Conservation (phyloP, 2,329 filamentous ascomycete genomes). For the Diaporthe longicolla region DNA sequence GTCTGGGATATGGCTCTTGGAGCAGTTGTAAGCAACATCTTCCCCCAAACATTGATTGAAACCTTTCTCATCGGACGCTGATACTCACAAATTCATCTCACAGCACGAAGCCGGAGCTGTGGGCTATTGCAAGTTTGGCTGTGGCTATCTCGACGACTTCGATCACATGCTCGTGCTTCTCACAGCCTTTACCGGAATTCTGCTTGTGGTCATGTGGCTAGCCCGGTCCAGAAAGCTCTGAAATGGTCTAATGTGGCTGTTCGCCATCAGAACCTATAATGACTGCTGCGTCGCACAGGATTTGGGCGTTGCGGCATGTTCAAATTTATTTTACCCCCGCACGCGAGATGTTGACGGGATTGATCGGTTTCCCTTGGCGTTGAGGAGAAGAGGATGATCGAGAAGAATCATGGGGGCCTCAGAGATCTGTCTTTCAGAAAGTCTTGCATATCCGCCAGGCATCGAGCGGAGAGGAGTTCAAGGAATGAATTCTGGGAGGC, state of each 20-base stretch:
- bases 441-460: slow-evolving; percentile 27
- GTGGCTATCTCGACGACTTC: slow-evolving; percentile 39
- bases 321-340: not conserved
- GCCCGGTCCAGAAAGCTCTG: slow-evolving; percentile 24
- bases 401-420: not conserved
- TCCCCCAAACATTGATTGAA: not conserved
- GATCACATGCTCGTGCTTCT: slow-evolving; percentile 40
- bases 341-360: not conserved
- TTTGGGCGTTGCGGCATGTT: not conserved
- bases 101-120: slow-evolving; percentile 40
- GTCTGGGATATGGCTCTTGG: slow-evolving; percentile 42
- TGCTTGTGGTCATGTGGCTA: slow-evolving; percentile 36
- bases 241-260: not conserved
- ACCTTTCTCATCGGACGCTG: not conserved
- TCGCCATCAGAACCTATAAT: not conserved
- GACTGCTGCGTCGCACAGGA: not conserved
- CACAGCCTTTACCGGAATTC: slow-evolving; percentile 29
- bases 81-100: slow-evolving; percentile 3
- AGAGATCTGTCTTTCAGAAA: not conserved
- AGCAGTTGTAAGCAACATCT: slow-evolving; percentile 35
- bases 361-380: not conserved
- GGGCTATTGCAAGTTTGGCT: slow-evolving; percentile 42
- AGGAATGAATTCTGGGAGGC: not conserved
- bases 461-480: slow-evolving; percentile 29
- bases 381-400: not conserved